These are phyloP conservation scores for Ceratobasidium sp. DNA, from an alignment of 1,284 basidiomycete genomes.

Conservation along the genomic window DNA sequence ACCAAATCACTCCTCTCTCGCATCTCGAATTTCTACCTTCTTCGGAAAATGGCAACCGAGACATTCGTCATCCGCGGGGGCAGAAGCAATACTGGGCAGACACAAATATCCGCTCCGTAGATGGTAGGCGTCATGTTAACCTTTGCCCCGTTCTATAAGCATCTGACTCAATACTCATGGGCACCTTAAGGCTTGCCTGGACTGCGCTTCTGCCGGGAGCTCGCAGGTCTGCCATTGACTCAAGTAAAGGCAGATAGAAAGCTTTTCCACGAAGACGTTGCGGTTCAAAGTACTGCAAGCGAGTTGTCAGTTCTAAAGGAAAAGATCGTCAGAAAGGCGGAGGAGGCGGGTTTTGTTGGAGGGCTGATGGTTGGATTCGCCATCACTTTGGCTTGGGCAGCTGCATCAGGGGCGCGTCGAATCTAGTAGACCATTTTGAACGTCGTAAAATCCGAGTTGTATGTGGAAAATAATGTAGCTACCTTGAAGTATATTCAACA, in stretches of 20 bases:
- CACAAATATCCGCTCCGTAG: slow-evolving; percentile 64
- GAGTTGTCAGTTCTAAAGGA: background rate
- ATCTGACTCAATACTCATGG: background rate
- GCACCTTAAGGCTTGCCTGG: slow-evolving; percentile 19
- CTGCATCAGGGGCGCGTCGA: slow-evolving; percentile 1
- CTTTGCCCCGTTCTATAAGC: background rate
- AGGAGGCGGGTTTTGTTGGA: slow-evolving; percentile 33
- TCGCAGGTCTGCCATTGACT: slow-evolving; percentile 21
- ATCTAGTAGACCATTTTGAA: too few relatives aligned
- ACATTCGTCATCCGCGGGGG: slow-evolving; percentile 52
- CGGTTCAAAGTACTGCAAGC: background rate
- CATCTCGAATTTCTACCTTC: slow-evolving; percentile 31
- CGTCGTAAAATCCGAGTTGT: too few relatives aligned
- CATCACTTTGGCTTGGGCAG: slow-evolving; percentile 26
- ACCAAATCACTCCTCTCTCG: slow-evolving; percentile 17
- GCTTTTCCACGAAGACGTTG: slow-evolving; percentile 26
- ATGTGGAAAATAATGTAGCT: too few relatives aligned
- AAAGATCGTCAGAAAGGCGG: background rate
- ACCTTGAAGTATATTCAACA: too few relatives aligned
- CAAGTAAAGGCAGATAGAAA: slow-evolving; percentile 30
- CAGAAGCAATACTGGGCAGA: slow-evolving; percentile 64
- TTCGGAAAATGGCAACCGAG: slow-evolving; percentile 11
- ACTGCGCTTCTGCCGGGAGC: slow-evolving; percentile 29
- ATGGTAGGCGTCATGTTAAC: slow-evolving; percentile 57
- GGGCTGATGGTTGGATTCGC: slow-evolving; percentile 22